Percentiles rank a stretch among this genome's conserved stretches.
phyloP scores from a whole-genome alignment of 2,329 filamentous ascomycete genomes.

The Alternaria sp. region DNA sequence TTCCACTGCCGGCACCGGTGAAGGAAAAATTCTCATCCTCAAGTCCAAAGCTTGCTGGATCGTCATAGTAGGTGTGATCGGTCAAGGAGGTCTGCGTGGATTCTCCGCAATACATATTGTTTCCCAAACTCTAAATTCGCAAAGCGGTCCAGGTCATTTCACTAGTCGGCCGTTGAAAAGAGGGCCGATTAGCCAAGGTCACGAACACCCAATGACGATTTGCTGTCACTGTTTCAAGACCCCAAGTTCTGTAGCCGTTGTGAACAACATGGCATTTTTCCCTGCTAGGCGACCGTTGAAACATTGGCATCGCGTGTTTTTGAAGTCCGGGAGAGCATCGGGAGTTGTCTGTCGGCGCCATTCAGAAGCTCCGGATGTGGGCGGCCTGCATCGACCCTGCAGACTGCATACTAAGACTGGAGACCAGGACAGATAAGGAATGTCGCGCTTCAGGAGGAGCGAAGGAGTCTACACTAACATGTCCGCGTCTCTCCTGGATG shows the following conservation, averaged over 20 bases:
- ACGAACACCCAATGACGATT: neutral
- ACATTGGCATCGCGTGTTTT: constrained; percentile 1
- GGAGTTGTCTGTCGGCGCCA: neutral
- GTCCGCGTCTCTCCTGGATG: neutral
- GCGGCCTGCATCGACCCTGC: constrained; percentile 5
- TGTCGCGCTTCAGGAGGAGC: neutral
- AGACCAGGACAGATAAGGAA: neutral
- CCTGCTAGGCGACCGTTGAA: constrained; percentile 7
- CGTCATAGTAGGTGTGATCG: constrained; percentile 1
- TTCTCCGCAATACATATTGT: neutral
- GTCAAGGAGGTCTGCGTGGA: neutral
- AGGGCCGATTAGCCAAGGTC: constrained; percentile 6
- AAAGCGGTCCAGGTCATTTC: constrained; percentile 1
- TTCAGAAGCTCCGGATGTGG: constrained; percentile 1
- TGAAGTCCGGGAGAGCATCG: neutral
- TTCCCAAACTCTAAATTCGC: neutral
- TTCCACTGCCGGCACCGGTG: constrained; percentile 1
- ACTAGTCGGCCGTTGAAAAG: constrained; percentile 5
- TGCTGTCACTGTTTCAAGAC: constrained; percentile 1
- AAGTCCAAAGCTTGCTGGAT: neutral
- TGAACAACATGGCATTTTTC: neutral
- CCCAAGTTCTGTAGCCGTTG: neutral
- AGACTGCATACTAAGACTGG: neutral
- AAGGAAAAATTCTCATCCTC: neutral
- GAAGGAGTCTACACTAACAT: neutral